phyloP scores from a whole-genome alignment of 2,329 filamentous ascomycete species.

The Colletotrichum agaves region DNA sequence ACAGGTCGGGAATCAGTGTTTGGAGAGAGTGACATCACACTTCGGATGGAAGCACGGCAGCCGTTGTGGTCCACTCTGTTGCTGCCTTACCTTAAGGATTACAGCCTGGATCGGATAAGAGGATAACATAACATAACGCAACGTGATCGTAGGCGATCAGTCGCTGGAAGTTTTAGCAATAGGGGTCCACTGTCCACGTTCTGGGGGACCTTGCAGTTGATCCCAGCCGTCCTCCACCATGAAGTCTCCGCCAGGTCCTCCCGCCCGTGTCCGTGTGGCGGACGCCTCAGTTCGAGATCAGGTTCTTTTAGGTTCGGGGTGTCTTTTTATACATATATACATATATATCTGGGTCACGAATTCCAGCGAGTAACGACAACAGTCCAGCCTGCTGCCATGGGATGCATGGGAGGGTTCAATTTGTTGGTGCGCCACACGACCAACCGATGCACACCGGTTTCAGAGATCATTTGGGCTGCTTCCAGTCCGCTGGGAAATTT shows the following conservation, averaged over 20 bases:
- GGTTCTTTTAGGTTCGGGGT: too few relatives aligned
- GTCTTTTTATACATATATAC: too few relatives aligned
- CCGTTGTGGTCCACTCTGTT: not conserved
- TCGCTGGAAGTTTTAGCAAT: not conserved
- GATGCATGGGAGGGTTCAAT: too few relatives aligned
- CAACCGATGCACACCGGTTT: slow-evolving; percentile 9
- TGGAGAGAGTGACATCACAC: slow-evolving; percentile 10
- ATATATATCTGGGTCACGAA: too few relatives aligned
- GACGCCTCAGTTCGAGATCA: too few relatives aligned
- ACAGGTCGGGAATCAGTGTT: not conserved
- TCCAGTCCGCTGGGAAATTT: not conserved
- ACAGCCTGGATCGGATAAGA: not conserved
- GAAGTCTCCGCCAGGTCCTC: too few relatives aligned
- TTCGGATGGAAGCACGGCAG: slow-evolving; percentile 6
- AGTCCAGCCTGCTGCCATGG: too few relatives aligned
- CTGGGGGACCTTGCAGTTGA: slow-evolving; percentile 25
- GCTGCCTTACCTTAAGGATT: not conserved
- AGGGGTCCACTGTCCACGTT: slow-evolving; percentile 26
- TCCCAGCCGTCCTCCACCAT: not conserved
- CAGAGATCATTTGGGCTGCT: slow-evolving; percentile 18
- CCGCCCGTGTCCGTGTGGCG: too few relatives aligned
- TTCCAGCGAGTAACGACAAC: too few relatives aligned
- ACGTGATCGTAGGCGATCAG: not conserved
- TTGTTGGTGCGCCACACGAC: not conserved
- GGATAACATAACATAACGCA: slow-evolving; percentile 31